A percentile compares a stretch with the other conserved stretches of the same genome.
Evolutionary conservation across 345 rosid species (phyloP).

Genomic region (Linum usitatissimum): DNA sequence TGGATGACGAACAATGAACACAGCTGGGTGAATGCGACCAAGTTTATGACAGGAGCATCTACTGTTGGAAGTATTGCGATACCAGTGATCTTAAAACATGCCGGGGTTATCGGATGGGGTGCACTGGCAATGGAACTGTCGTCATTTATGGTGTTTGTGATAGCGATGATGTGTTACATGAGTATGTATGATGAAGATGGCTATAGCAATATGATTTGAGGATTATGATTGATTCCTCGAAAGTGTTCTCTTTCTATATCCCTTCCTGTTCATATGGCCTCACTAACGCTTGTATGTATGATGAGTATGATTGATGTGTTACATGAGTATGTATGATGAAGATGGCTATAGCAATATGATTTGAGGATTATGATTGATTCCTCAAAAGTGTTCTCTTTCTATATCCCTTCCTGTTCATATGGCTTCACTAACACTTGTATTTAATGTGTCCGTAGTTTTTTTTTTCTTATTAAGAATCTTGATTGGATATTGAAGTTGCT

Average conservation of each 20-base stretch:
- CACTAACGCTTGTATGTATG: constrained; percentile 13
- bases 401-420: neutral
- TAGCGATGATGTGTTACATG: constrained; percentile 64
- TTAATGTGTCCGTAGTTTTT: constrained; percentile 3
- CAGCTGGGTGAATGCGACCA: constrained; percentile 88
- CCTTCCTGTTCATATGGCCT: constrained; percentile 1
- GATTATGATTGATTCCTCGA: neutral
- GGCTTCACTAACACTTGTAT: constrained; percentile 10
- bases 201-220: constrained; percentile 24
- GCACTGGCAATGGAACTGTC: constrained; percentile 79
- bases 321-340: constrained; percentile 37
- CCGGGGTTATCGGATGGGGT: constrained; percentile 92
- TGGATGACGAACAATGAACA: constrained; percentile 10
- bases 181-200: constrained; percentile 36
- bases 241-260: neutral
- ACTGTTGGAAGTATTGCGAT: constrained; percentile 87
- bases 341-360: constrained; percentile 33
- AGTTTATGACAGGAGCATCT: constrained; percentile 90
- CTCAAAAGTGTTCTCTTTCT: neutral
- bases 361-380: neutral
- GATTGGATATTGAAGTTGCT: no score
- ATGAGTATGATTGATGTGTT: no score
- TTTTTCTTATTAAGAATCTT: neutral
- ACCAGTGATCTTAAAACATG: constrained; percentile 81
- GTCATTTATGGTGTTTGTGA: constrained; percentile 54